Base-by-base conservation (phyloP, 1,284 basidiomycete species). In the Trichosporon coremiiforme region DNA sequence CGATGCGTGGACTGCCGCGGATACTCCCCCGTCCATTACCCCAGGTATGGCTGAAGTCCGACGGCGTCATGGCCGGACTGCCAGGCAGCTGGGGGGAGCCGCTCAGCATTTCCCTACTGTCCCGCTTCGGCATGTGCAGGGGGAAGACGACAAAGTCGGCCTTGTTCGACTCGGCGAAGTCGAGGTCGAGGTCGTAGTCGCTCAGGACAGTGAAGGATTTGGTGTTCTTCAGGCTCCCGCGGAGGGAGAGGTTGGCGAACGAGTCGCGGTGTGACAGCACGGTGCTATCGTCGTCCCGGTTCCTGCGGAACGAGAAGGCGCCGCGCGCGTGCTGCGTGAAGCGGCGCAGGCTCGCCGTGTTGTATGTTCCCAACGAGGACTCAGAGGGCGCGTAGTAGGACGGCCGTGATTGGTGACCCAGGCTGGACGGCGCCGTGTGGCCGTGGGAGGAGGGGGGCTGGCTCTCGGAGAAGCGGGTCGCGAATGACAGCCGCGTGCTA, bases 181-280 rank as follows among this genome's bases (percentile, higher is more conserved):
- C 63, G 33, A 62, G 20, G 33, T 63, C 57, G 8, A 36, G 29
- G 25, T 47, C 62, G n/a, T 12, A 50, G 36, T 69, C 57, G 15
- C 64, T 66, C 29, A 69, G 15, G 25, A 69, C 57, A 10, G 65
- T 60, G 65, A 69, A 69, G 3, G 68, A 69, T n/a, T 64, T 66
- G 31, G 65, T 66, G 47, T 66, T 50, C 12, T 65, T 65, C 9
- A 69, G 29, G 7, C 60, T 55, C 2, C 45, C 22, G 50, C 57
- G 57, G 29, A 62, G 57, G 3, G 57, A 62, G 15, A 62, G 13
- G 57, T 62, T 62, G 15, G 57, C 57, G 17, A 62, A n/a, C 5
- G 15, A n/a, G 33, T 62, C 57, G 31, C 57, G 57, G 57, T 62
- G 29, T 17, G 57, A 62, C 4, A 62, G 57, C 57, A 13, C 57